These are phyloP conservation scores for Beauveria sp. DNA, from an alignment of 2,329 filamentous ascomycete genomes.

Conservation along the genomic window DNA sequence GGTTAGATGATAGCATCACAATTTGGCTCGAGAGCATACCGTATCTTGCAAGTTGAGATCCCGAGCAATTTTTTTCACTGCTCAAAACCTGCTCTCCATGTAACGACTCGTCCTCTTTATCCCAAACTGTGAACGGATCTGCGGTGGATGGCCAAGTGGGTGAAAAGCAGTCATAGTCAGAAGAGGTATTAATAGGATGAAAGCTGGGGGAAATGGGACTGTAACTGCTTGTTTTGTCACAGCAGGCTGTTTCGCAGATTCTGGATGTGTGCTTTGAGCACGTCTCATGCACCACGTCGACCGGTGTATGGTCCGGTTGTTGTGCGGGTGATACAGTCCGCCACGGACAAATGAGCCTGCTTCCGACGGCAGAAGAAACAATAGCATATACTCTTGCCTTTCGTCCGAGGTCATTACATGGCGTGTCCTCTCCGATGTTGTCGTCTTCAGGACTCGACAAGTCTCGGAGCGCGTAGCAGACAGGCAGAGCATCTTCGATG, in stretches of 20 bases:
- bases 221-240: neutral
- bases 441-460: neutral
- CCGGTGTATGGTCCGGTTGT: neutral
- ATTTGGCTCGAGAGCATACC: neutral
- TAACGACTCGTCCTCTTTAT: neutral
- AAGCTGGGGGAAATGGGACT: neutral
- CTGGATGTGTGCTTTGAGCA: neutral
- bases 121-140: neutral
- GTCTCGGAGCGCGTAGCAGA: neutral
- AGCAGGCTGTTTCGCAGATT: neutral
- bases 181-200: neutral
- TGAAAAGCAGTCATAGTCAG: neutral
- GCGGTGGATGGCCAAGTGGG: neutral
- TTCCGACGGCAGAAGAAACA: neutral
- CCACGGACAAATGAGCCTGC: neutral
- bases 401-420: neutral
- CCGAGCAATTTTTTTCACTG: neutral
- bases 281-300: neutral
- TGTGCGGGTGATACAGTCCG: neutral
- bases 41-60: neutral
- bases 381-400: neutral
- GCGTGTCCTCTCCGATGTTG: neutral
- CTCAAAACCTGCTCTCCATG: neutral
- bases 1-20: neutral
- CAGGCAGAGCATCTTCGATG: neutral